Percentiles rank a stretch among this genome's conserved stretches.
These are phyloP conservation scores for Talaromyces liani DNA, from an alignment of 495 filamentous ascomycete species.

Conservation along the genomic window DNA sequence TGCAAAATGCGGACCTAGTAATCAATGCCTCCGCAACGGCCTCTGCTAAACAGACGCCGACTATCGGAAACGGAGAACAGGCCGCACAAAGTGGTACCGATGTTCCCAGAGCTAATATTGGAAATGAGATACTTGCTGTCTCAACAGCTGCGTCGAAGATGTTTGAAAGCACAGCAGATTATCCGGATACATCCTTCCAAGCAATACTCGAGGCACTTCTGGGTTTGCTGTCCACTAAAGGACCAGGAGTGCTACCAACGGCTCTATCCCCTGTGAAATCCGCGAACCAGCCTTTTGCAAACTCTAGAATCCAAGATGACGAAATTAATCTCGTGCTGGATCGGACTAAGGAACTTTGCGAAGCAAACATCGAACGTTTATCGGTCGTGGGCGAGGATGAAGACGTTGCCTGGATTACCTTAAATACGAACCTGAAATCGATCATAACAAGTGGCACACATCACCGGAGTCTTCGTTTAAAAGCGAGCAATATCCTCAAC, in stretches of 20 bases:
- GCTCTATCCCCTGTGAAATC: slow-evolving; percentile 16
- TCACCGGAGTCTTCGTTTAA: slow-evolving; percentile 55
- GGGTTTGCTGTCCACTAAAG: slow-evolving; percentile 45
- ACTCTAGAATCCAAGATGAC: slow-evolving; percentile 38
- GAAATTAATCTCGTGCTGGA: slow-evolving; percentile 64
- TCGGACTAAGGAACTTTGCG: slow-evolving; percentile 70
- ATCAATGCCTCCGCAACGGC: slow-evolving; percentile 48
- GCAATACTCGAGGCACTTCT: slow-evolving; percentile 70
- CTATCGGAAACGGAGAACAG: slow-evolving; percentile 22
- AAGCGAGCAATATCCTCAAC: slow-evolving; percentile 67
- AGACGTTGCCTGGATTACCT: slow-evolving; percentile 63
- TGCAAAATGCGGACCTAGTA: slow-evolving; percentile 85
- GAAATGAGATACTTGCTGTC: slow-evolving; percentile 75
- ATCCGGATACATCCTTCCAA: slow-evolving; percentile 73
- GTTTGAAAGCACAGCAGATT: slow-evolving; percentile 84
- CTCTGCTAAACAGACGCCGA: slow-evolving; percentile 23
- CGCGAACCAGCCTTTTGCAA: slow-evolving; percentile 27
- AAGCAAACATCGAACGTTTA: slow-evolving; percentile 71
- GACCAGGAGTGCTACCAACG: slow-evolving; percentile 14
- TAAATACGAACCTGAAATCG: slow-evolving; percentile 62
- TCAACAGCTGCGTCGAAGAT: slow-evolving; percentile 81
- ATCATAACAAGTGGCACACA: slow-evolving; percentile 49
- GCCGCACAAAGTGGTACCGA: slow-evolving; percentile 27
- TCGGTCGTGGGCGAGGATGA: slow-evolving; percentile 51
- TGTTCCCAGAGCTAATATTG: slow-evolving; percentile 53